These are phyloP conservation scores for Pholiota adiposa DNA, from an alignment of 1,284 basidiomycete genomes.

Conservation along the genomic window DNA sequence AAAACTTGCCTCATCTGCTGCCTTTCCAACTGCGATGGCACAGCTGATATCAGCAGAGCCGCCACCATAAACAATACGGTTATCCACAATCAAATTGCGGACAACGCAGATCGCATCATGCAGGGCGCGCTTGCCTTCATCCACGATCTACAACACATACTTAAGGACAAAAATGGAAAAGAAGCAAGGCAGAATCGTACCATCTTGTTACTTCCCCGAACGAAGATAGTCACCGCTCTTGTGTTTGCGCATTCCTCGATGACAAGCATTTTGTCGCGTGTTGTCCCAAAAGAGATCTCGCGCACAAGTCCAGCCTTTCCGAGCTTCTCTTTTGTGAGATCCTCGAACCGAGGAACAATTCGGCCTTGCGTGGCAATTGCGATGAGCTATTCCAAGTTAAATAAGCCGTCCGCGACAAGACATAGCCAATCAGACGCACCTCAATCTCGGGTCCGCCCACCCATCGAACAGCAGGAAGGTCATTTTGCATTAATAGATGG, in stretches of 20 bases:
- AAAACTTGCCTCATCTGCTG: slow-evolving; percentile 83
- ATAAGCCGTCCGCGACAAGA: slow-evolving; percentile 5
- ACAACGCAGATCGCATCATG: slow-evolving; percentile 99
- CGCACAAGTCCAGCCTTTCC: slow-evolving; percentile 93
- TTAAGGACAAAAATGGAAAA: slow-evolving; percentile 4
- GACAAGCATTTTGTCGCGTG: slow-evolving; percentile 98
- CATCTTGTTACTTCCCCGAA: slow-evolving; percentile 99
- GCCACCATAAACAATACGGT: slow-evolving; percentile 97
- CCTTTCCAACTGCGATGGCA: slow-evolving; percentile 90
- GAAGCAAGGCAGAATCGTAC: slow-evolving; percentile 40
- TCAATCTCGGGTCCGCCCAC: slow-evolving; percentile 99
- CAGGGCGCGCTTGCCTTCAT: slow-evolving; percentile 96
- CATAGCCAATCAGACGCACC: slow-evolving; percentile 46
- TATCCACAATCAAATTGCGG: slow-evolving; percentile 93
- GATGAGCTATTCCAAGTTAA: slow-evolving; percentile 67
- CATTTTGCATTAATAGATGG: slow-evolving; percentile 96
- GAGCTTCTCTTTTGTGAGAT: slow-evolving; percentile 89
- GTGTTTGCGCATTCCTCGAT: slow-evolving; percentile 99
- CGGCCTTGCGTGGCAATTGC: slow-evolving; percentile 98
- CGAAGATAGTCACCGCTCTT: slow-evolving; percentile 96
- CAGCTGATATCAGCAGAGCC: slow-evolving; percentile 98
- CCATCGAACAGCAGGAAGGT: slow-evolving; percentile 98
- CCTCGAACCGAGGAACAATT: slow-evolving; percentile 98
- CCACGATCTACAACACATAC: slow-evolving; percentile 76
- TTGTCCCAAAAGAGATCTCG: slow-evolving; percentile 96